These are phyloP conservation scores for Mycena chlorophos DNA, from an alignment of 768 basidiomycete species.

Conservation along the genomic window DNA sequence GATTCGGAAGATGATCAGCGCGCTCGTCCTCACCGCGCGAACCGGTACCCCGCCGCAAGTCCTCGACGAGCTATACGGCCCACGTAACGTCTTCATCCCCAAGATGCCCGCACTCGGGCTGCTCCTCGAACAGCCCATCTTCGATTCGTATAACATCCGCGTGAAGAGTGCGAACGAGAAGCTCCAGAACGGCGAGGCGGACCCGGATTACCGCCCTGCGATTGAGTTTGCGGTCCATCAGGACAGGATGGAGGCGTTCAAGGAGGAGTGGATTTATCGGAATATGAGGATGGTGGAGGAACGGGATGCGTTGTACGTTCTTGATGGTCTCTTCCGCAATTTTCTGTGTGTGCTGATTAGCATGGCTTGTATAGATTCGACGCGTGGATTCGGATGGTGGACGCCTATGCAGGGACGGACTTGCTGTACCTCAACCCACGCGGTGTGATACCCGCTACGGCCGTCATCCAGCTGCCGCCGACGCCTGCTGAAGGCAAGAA, in stretches of 20 bases:
- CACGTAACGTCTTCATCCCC: slow-evolving; percentile 77
- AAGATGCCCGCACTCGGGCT: slow-evolving; percentile 96
- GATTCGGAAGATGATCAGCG: slow-evolving; percentile 98
- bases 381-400: slow-evolving; percentile 78
- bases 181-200: slow-evolving; percentile 40
- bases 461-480: slow-evolving; percentile 51
- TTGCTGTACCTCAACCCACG: slow-evolving; percentile 74
- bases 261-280: slow-evolving; percentile 81
- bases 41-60: slow-evolving; percentile 73
- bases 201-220: slow-evolving; percentile 64
- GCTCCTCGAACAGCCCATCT: slow-evolving; percentile 84
- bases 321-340: slow-evolving; percentile 1
- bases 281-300: slow-evolving; percentile 86
- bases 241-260: slow-evolving; percentile 78
- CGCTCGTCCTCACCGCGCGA: slow-evolving; percentile 75
- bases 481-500: background rate
- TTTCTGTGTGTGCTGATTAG: background rate
- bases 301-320: slow-evolving; percentile 67
- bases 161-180: slow-evolving; percentile 52
- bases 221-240: slow-evolving; percentile 72
- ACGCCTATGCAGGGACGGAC: slow-evolving; percentile 75
- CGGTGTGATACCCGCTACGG: slow-evolving; percentile 71
- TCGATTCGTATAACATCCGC: slow-evolving; percentile 71
- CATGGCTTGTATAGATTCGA: slow-evolving; percentile 63
- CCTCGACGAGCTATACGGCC: slow-evolving; percentile 83